Evolutionary conservation across 2,329 filamentous ascomycete genomes (phyloP), one percentile per base, ranked within the genome.

Genomic region (Gaeumannomyces tritici): DNA sequence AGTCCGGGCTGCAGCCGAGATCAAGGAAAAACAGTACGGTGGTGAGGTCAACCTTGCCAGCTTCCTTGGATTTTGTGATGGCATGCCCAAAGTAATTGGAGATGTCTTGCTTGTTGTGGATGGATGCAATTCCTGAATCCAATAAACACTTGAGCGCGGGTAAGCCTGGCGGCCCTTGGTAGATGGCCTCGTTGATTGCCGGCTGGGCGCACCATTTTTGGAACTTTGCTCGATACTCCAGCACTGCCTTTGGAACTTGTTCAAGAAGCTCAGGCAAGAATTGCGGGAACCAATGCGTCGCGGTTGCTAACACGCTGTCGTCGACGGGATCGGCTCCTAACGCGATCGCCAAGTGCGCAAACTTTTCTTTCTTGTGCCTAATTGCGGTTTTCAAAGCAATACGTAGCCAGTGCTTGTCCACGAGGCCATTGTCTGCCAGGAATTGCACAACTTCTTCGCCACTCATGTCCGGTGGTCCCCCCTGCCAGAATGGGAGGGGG

Each of bases 171-270:
- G 51, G 8, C 7, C 51, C 51, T 12, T 55, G 21, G 12, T 2
- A 18, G 15, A 55, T 55, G 51, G 51, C 51, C 18, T n/a, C 15
- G 3, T 3, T 1, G 26, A 55, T 35, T 15, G 33, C 33, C 33
- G 13, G 2, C 0, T 35, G 1, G 11, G 33, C 33, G n/a, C n/a
- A n/a, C n/a, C n/a, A n/a, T 35, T 1, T 13, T 15, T 2, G 12
- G 12, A 13, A 35, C 1, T 11, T 15, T 35, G 33, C 11, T 13
- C 13, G 3, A 15, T 35, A 35, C 12, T 35, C 33, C 33, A 35
- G 33, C 12, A 15, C 33, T 13, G 33, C 33, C 33, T 5, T 35
- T 35, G 33, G 33, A 13, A 35, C 33, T 15, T 35, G 11, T 12
- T 12, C 12, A 15, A 35, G 5, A 13, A 35, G 33, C 4, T 13